These are phyloP conservation scores for Viola pubescens DNA, from an alignment of 441 rosid species.

Conservation along the genomic window DNA sequence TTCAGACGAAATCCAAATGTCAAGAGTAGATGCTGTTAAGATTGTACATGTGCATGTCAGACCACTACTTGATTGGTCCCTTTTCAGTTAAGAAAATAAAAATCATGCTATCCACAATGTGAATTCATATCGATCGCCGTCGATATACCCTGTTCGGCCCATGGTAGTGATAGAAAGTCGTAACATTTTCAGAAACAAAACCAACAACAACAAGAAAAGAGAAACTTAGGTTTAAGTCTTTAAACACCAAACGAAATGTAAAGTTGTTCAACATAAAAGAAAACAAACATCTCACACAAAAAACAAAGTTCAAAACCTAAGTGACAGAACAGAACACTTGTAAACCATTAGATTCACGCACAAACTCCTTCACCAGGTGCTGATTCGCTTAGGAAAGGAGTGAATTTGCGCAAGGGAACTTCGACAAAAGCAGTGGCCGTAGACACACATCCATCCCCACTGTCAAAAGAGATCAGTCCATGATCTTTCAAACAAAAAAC, in stretches of 20 bases:
- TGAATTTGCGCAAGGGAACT: conserved; percentile 20
- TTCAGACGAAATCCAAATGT: background rate
- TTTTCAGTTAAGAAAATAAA: too few relatives aligned
- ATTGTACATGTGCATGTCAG: too few relatives aligned
- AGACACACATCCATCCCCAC: background rate
- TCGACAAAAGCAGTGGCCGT: conserved; percentile 7
- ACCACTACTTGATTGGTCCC: too few relatives aligned
- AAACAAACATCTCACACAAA: background rate
- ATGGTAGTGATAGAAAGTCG: too few relatives aligned
- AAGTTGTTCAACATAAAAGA: background rate
- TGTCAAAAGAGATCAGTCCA: background rate
- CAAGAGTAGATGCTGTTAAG: too few relatives aligned
- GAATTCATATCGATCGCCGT: too few relatives aligned
- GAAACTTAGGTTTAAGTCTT: too few relatives aligned
- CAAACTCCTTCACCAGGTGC: conserved; percentile 35
- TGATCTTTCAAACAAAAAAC: conserved; percentile 53
- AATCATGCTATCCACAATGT: too few relatives aligned
- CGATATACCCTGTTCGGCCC: too few relatives aligned
- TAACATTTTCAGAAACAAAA: too few relatives aligned
- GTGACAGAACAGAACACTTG: background rate
- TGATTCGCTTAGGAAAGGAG: conserved; percentile 25
- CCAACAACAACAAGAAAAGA: too few relatives aligned
- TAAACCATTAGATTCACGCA: conserved; percentile 56
- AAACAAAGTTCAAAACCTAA: background rate
- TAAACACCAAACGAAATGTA: background rate